Percentiles rank a stretch among this genome's conserved stretches.
Evolutionary conservation across 805 yeast genomes (phyloP).

Genomic region (Starmerella bombicola): DNA sequence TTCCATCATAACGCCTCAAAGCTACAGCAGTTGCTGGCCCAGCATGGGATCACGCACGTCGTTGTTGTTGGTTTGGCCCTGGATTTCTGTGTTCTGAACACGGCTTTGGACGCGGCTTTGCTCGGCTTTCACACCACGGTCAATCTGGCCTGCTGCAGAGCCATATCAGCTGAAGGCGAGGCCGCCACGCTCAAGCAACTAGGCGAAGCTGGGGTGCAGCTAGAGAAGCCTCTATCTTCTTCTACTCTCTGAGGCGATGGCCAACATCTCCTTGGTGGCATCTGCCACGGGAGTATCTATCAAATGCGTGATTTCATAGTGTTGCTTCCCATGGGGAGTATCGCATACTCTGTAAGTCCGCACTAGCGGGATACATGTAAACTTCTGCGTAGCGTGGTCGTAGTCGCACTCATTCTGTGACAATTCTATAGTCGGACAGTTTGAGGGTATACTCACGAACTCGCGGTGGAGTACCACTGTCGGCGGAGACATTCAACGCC

Average conservation of each 20-base stretch:
- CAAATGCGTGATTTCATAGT: slow-evolving; percentile 11
- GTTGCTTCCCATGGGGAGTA: slow-evolving; percentile 8
- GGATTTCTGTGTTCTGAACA: slow-evolving; percentile 72
- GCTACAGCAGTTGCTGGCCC: slow-evolving; percentile 37
- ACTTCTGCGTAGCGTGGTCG: slow-evolving; percentile 1
- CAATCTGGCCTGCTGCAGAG: slow-evolving; percentile 41
- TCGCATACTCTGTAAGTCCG: slow-evolving; percentile 13
- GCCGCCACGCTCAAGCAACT: slow-evolving; percentile 6
- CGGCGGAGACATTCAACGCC: slow-evolving; percentile 23
- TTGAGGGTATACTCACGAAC: slow-evolving; percentile 6
- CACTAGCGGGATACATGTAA: slow-evolving; percentile 9
- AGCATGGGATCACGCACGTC: slow-evolving; percentile 44
- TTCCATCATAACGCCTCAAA: slow-evolving; percentile 67
- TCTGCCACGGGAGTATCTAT: slow-evolving; percentile 1
- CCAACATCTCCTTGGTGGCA: slow-evolving; percentile 9
- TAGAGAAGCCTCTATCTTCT: neutral
- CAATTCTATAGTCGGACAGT: slow-evolving; percentile 14
- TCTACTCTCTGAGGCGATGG: neutral
- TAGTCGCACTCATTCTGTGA: slow-evolving; percentile 17
- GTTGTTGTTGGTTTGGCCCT: slow-evolving; percentile 72
- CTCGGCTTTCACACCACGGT: slow-evolving; percentile 56
- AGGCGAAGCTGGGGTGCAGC: slow-evolving; percentile 10
- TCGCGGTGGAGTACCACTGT: slow-evolving; percentile 10
- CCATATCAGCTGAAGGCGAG: slow-evolving; percentile 34
- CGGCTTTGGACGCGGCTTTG: slow-evolving; percentile 55